Base-by-base conservation (phyloP, 1,139 yeast genomes). In the Geotrichum klebahnii region DNA sequence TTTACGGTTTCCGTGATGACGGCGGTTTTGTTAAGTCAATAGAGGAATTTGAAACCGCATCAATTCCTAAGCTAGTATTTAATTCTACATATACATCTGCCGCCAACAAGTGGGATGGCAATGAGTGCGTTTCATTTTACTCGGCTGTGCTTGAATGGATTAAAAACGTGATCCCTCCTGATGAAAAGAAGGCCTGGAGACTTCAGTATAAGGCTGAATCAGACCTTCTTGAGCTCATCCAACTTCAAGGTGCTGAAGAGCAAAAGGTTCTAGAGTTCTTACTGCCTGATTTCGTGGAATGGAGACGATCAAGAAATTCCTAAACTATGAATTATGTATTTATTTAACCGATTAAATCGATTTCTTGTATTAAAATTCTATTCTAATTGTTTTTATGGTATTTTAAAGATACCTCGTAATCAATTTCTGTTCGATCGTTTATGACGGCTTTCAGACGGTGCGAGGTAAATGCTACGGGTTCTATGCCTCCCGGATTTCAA, bases 1-100 rank as follows among this genome's bases (percentile, higher is more conserved):
- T 86, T 1, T 86, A 87, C 63, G 99, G 97, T 0, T 92, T 85
- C 67, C 75, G 97, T 56, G 95, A 89, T 63, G 84, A 84, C 26
- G 70, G 77, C 38, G 75, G 85, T 46, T 66, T 76, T 24, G 69
- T 94, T 51, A 72, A 76, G 56, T 69, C 82, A 2, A 80, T 88
- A 2, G 97, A 92, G 66, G 80, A 83, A 53, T 89, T 73, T 65
- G 73, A 78, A 47, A 85, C 95, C 0, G 92, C 84, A 42, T 84
- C 86, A 57, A 74, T 92, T 28, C 97, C 97, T 0, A 55, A 61
- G 76, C 48, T 71, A 79, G 61, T 82, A 70, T 63, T 73, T 34
- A 56, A 58, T 45, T 58, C 64, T 66, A 63, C 59, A 48, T 57
- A 38, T 55, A 62, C 64, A 59, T 57, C 52, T 53, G 60, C 54